Evolutionary conservation across 1,284 basidiomycete species (phyloP).

Genomic region (Ustilago lituana): DNA sequence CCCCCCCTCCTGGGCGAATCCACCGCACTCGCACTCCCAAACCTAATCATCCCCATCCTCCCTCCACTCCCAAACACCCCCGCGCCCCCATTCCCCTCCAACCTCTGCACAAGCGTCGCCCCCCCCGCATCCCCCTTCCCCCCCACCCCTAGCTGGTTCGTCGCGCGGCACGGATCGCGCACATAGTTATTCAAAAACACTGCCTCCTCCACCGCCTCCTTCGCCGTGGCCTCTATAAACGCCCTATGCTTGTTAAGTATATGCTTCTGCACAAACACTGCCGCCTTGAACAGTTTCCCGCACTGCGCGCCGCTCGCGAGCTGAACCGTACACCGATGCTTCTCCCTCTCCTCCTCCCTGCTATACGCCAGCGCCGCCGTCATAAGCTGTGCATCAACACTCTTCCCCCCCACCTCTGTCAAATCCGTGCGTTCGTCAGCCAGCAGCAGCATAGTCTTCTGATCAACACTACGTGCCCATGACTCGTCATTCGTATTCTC

Average conservation of each 20-base stretch:
- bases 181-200: conserved; percentile 53
- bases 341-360: conserved; percentile 57
- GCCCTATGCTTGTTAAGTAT: conserved; percentile 59
- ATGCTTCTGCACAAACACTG: conserved; percentile 62
- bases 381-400: conserved; percentile 39
- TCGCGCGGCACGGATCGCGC: conserved; percentile 48
- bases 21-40: conserved; percentile 32
- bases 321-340: conserved; percentile 58
- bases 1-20: conserved; percentile 28
- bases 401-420: conserved; percentile 49
- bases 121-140: not conserved
- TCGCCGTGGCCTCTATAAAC: conserved; percentile 32
- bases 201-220: conserved; percentile 23
- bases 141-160: conserved; percentile 15
- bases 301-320: conserved; percentile 37
- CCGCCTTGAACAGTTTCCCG: conserved; percentile 62
- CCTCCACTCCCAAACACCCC: conserved; percentile 33
- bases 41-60: conserved; percentile 43
- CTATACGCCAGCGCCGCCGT: conserved; percentile 43
- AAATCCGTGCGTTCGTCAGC: conserved; percentile 36
- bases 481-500: conserved; percentile 48
- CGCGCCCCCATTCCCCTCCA: conserved; percentile 11
- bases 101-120: conserved; percentile 7
- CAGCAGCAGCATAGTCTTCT: conserved; percentile 50
- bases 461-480: conserved; percentile 57